phyloP scores from a whole-genome alignment of 805 yeast species.

The Yamadazyma takamatsuzukensis region DNA sequence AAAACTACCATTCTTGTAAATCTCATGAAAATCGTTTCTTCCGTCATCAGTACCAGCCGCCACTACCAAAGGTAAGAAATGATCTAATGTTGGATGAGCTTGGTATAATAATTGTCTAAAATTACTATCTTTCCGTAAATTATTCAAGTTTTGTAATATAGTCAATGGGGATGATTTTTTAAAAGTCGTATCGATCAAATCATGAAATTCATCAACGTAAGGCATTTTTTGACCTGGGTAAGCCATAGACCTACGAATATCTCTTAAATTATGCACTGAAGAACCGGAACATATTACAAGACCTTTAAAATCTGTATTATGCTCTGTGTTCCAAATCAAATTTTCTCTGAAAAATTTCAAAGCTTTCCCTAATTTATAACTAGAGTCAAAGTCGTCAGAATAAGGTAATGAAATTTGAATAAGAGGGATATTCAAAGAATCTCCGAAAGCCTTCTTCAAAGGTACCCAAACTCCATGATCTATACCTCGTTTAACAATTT shows the following conservation, averaged over 20 bases:
- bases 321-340: constrained; percentile 26
- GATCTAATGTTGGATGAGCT: constrained; percentile 79
- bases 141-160: constrained; percentile 11
- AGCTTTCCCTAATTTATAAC: constrained; percentile 53
- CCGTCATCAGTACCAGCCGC: constrained; percentile 53
- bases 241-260: constrained; percentile 31
- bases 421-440: constrained; percentile 43
- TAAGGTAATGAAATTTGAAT: constrained; percentile 48
- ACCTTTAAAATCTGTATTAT: constrained; percentile 25
- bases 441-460: constrained; percentile 60
- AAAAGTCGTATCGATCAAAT: constrained; percentile 35
- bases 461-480: constrained; percentile 90
- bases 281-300: constrained; percentile 67
- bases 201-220: constrained; percentile 53
- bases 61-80: constrained; percentile 63
- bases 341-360: constrained; percentile 49
- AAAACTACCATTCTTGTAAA: constrained; percentile 41
- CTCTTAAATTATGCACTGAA: constrained; percentile 74
- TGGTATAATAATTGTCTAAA: constrained; percentile 31
- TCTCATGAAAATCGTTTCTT: constrained; percentile 35
- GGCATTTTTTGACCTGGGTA: constrained; percentile 25
- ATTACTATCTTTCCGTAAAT: constrained; percentile 12
- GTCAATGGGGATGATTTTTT: constrained; percentile 11
- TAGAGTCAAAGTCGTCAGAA: constrained; percentile 36
- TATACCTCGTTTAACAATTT: constrained; percentile 55